A percentile compares a stretch with the other conserved stretches of the same genome.
These are phyloP conservation scores for Rugonectria rugulosa DNA, from an alignment of 2,329 filamentous ascomycete genomes.

Conservation along the genomic window DNA sequence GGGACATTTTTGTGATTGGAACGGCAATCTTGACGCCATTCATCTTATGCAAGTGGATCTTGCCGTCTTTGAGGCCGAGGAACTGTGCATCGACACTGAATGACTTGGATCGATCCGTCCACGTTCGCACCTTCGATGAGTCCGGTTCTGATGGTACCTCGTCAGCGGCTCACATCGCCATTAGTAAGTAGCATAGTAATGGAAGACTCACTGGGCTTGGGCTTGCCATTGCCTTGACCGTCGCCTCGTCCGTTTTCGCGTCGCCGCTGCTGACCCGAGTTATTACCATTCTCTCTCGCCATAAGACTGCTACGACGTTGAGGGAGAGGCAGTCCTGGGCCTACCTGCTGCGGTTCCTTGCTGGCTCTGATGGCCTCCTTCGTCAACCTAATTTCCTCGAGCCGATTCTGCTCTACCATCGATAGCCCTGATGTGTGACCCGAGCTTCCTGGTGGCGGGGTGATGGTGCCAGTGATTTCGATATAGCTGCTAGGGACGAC, in stretches of 20 bases:
- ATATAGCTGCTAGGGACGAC: conserved; percentile 98
- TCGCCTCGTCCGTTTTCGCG: conserved; percentile 72
- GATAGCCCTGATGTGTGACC: conserved; percentile 61
- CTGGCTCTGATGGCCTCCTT: conserved; percentile 77
- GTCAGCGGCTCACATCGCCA: conserved; percentile 19
- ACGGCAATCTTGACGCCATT: conserved; percentile 99
- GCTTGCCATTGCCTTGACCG: conserved; percentile 55
- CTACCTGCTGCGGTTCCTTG: conserved; percentile 71
- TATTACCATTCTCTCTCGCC: conserved; percentile 71
- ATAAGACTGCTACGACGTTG: conserved; percentile 81
- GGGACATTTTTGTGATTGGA: conserved; percentile 92
- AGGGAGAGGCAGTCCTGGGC: conserved; percentile 77
- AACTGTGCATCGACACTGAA: conserved; percentile 99
- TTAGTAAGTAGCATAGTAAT: neutral
- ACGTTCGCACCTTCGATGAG: conserved; percentile 80
- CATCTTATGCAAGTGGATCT: conserved; percentile 96
- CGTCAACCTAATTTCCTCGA: conserved; percentile 84
- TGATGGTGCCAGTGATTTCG: conserved; percentile 77
- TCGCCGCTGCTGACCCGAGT: conserved; percentile 73
- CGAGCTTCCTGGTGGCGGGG: conserved; percentile 60
- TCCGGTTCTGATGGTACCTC: conserved; percentile 72
- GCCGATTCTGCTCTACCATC: conserved; percentile 76
- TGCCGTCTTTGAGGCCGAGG: conserved; percentile 90
- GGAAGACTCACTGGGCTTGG: conserved; percentile 73
- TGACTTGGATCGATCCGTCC: conserved; percentile 94